Percentiles rank a stretch among this genome's conserved stretches.
Conservation (phyloP, 495 filamentous ascomycete genomes). For the Pyronema omphalodes region DNA sequence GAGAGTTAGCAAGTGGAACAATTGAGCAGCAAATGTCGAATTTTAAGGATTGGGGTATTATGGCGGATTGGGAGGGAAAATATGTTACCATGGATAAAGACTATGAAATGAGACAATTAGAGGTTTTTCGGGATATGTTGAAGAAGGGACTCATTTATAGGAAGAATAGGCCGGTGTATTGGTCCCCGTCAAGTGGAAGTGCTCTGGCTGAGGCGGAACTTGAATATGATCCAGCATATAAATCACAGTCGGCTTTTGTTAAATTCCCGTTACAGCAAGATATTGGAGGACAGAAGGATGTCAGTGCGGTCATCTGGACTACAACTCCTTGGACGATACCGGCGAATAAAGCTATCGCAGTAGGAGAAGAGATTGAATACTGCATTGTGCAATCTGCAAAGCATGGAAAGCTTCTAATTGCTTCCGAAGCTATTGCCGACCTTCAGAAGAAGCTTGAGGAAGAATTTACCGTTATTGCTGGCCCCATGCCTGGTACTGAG, state of each 20-base stretch:
- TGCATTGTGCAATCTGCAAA: slow-evolving; percentile 38
- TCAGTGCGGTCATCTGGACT: slow-evolving; percentile 83
- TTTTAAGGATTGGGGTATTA: slow-evolving; percentile 70
- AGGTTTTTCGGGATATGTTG: slow-evolving; percentile 71
- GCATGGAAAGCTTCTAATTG: slow-evolving; percentile 44
- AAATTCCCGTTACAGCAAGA: slow-evolving; percentile 46
- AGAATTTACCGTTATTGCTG: slow-evolving; percentile 1
- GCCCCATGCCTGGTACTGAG: slow-evolving; percentile 41
- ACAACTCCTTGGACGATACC: slow-evolving; percentile 96
- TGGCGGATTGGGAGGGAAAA: slow-evolving; percentile 82
- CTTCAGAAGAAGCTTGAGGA: slow-evolving; percentile 26
- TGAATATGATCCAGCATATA: slow-evolving; percentile 76
- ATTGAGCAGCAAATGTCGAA: slow-evolving; percentile 63
- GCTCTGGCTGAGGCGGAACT: slow-evolving; percentile 91
- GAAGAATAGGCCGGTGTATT: slow-evolving; percentile 83
- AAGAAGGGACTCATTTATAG: slow-evolving; percentile 71
- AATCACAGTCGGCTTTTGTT: slow-evolving; percentile 63
- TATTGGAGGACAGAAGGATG: background rate
- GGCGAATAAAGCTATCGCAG: slow-evolving; percentile 74
- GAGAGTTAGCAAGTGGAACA: slow-evolving; percentile 52
- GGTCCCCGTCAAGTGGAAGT: slow-evolving; percentile 79
- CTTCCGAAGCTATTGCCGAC: slow-evolving; percentile 43
- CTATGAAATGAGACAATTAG: slow-evolving; percentile 75
- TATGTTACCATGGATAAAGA: slow-evolving; percentile 83
- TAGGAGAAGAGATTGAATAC: slow-evolving; percentile 57